A percentile compares a stretch with the other conserved stretches of the same genome.
Conservation (phyloP, 2,329 filamentous ascomycete species). For the Gyromitra esculenta region DNA sequence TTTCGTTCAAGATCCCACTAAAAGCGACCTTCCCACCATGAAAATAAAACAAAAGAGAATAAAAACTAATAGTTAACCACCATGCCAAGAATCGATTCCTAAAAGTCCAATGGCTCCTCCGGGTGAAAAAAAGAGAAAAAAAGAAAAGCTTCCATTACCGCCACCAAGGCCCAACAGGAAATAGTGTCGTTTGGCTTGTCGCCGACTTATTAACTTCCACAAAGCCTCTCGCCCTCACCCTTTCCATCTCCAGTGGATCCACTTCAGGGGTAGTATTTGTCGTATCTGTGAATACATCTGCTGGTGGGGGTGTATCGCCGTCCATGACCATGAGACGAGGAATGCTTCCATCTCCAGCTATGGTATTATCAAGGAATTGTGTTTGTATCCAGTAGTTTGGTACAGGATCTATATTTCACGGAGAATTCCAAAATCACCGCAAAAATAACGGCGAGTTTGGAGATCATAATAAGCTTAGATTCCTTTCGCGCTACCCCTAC, state of each 20-base stretch:
- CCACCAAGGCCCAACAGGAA: conserved; percentile 44
- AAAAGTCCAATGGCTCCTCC: conserved; percentile 1
- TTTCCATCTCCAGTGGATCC: conserved; percentile 25
- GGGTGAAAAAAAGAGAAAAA: not conserved
- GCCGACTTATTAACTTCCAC: conserved; percentile 38
- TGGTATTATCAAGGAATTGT: conserved; percentile 48
- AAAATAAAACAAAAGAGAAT: conserved; percentile 19
- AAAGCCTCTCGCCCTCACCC: conserved; percentile 22
- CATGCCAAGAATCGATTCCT: not conserved
- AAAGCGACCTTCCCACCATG: not conserved
- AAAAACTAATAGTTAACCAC: conserved; percentile 5
- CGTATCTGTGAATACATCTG: conserved; percentile 19
- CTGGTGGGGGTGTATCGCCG: conserved; percentile 2
- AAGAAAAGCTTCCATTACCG: conserved; percentile 15
- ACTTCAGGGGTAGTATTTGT: conserved; percentile 2
- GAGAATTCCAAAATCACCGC: conserved; percentile 30
- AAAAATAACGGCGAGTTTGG: conserved; percentile 32
- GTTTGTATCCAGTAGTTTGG: conserved; percentile 47
- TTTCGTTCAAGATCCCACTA: not conserved
- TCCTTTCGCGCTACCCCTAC: conserved; percentile 2
- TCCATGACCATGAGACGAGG: conserved; percentile 36
- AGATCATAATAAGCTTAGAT: conserved; percentile 35
- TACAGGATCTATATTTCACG: conserved; percentile 20
- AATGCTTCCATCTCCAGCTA: conserved; percentile 38
- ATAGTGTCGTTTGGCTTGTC: conserved; percentile 45